Evolutionary conservation across 257 asterid species (phyloP).

Genomic region (Jacaranda copaia): DNA sequence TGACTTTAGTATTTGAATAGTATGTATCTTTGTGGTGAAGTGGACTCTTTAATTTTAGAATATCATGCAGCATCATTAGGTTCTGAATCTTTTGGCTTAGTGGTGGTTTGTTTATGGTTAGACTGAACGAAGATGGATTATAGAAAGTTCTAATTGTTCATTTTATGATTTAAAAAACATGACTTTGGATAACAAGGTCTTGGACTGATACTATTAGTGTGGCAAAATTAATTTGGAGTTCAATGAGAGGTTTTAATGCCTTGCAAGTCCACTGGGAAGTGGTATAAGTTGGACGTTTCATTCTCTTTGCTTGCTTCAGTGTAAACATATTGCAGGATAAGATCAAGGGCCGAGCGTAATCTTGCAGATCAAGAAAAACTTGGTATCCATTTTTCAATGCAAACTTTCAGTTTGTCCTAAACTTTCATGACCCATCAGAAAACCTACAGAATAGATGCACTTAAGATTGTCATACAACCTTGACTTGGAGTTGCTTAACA

Average conservation of each 20-base stretch:
- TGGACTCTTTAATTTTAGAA: too few species aligned
- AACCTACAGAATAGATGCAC: neutral
- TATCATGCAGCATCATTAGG: neutral
- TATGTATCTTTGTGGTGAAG: too few species aligned
- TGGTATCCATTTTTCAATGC: neutral
- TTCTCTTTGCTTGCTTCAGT: neutral
- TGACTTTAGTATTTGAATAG: too few species aligned
- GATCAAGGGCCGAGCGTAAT: neutral
- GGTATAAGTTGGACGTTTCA: neutral
- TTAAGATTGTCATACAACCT: neutral
- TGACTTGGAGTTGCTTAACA: neutral
- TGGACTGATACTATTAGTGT: neutral
- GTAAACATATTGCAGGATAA: neutral
- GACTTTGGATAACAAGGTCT: neutral
- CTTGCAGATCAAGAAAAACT: conserved; percentile 12
- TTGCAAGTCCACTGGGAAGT: neutral
- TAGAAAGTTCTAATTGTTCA: too few species aligned
- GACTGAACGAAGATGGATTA: neutral
- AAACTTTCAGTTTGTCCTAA: neutral
- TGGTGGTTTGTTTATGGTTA: neutral
- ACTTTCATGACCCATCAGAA: neutral
- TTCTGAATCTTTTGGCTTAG: neutral
- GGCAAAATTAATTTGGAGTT: neutral
- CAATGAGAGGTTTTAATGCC: neutral
- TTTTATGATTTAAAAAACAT: neutral